Base-by-base conservation (phyloP, 192 early-diverging fungal genomes). In the Mortierella claussenii region DNA sequence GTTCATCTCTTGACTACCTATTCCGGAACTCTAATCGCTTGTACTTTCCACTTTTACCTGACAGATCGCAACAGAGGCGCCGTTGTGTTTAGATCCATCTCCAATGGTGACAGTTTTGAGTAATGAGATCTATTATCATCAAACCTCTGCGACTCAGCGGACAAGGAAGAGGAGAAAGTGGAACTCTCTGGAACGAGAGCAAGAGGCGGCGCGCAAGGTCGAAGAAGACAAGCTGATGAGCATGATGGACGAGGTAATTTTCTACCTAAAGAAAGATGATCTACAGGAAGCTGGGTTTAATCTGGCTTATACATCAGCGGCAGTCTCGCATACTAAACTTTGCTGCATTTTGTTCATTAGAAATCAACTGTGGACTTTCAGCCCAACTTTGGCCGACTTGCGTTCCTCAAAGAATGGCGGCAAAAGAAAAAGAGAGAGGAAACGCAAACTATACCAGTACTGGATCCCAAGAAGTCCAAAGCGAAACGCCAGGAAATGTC, bases 341-440 rank as follows among this genome's bases (percentile, higher is more conserved):
- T n/a, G n/a, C n/a, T n/a, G n/a, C n/a, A n/a, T n/a, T n/a, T n/a
- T 28, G 37, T 17, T 12, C n/a, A 0, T 15, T 47, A 80, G 43
- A 82, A 85, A 69, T 73, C 81, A 32, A 26, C 52, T 12, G 80
- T 83, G 52, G 81, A 82, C 36, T 92, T 92, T 45, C 85, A 90
- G 69, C 90, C 85, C 18, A 90, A 87, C 70, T 92, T 92, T 79
- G 86, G 78, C 37, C 87, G 87, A 26, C 82, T 92, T 10, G 83
- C 89, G 20, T 88, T 87, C 73, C 81, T 92, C 55, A 85, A 86
- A 60, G 89, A 92, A 30, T 90, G 89, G 89, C 84, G 89, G 23
- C 79, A 85, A 46, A 88, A 87, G 79, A 87, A 88, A 46, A 69
- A 81, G 36, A 75, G 80, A 52, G 73, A 66, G 49, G 85, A 83